Evolutionary conservation across 2,329 filamentous ascomycete genomes (phyloP), one percentile per base, ranked within the genome.

Genomic region (Xylariaceae sp.): DNA sequence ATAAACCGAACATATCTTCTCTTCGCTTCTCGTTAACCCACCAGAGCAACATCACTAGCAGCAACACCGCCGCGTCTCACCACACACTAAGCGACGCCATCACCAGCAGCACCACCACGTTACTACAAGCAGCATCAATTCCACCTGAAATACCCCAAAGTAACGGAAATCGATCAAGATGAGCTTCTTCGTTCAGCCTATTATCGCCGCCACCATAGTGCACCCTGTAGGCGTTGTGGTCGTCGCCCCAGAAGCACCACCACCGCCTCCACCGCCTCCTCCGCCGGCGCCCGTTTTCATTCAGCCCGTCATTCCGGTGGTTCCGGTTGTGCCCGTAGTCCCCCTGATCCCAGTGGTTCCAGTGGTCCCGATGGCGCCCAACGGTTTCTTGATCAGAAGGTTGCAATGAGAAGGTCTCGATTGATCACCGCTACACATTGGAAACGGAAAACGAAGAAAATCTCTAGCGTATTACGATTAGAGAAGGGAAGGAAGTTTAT

Each of bases 301-400:
- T 21, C 56, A 52, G 24, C 34, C 34, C 3, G 17, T 31, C 9
- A 11, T 37, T 5, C 31, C 54, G 7, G 8, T 63, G 9, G 16
- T 51, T 7, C 39, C n/a, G 19, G 29, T 47, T 4, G 24, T 29
- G 14, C 34, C 19, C 16, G 21, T 55, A 31, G 12, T 56, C 12
- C 51, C 56, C 2, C 24, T 54, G 17, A 21, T 40, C 4, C 19
- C 26, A 4, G 23, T 24, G 6, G 11, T 34, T 5, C 43, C 47
- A 3, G 11, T 58, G n/a, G 17, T 46, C 7, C 52, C 56, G 4
- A 39, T 59, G 40, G 29, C 14, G 11, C 52, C 52, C 3, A 61
- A 53, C 7, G 50, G 40, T 21, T 26, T 53, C 33, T 17, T 53
- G n/a, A 29, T 60, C 8, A 52, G 36, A 29, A 53, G 46, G 29